Evolutionary conservation across 2,329 filamentous ascomycete species (phyloP), one percentile per base, ranked within the genome.

Genomic region (Beauveria caledonica): DNA sequence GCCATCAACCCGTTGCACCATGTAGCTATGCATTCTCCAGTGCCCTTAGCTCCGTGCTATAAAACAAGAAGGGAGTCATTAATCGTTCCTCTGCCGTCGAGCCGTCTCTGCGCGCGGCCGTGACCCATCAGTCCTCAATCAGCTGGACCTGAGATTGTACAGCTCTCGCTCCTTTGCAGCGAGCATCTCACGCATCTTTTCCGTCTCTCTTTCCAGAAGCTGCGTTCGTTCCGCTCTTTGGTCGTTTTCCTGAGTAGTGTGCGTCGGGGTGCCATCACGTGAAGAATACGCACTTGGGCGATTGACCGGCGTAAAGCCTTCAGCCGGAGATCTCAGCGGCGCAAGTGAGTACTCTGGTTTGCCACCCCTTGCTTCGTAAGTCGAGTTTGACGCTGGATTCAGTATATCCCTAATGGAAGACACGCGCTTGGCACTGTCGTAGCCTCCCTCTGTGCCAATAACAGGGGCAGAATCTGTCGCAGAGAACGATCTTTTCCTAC

Each of bases 401-500:
- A 92, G 74, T 49, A 92, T 87, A 5, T 88, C 89, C 64, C 86
- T 89, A 63, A 92, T 92, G 3, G 87, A 90, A 19, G 86, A 89
- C 4, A 91, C 74, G 15, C 88, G 84, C 69, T 88, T 81, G 46
- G 83, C 73, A 42, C 73, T 74, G 27, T 84, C 79, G 25, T 77
- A 73, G 2, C 74, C 73, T n/a, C 68, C 66, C 42, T 78, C 75
- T 36, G 69, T 67, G 8, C 65, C 61, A n/a, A 61, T 67, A 21
- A 71, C 68, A n/a, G 69, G 68, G 42, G 85, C 82, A 21, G 77
- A 78, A 59, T 86, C 83, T 0, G 80, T 76, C 0, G 80, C 77
- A 0, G 86, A 88, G 64, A 89, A 87, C 0, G 86, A 88, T 6
- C 87, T 80, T 73, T 90, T 90, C 25, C 86, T 80, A 4, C 78